Conservation (phyloP, 164 flowering plant genomes). For the Nymphaea colorata region DNA sequence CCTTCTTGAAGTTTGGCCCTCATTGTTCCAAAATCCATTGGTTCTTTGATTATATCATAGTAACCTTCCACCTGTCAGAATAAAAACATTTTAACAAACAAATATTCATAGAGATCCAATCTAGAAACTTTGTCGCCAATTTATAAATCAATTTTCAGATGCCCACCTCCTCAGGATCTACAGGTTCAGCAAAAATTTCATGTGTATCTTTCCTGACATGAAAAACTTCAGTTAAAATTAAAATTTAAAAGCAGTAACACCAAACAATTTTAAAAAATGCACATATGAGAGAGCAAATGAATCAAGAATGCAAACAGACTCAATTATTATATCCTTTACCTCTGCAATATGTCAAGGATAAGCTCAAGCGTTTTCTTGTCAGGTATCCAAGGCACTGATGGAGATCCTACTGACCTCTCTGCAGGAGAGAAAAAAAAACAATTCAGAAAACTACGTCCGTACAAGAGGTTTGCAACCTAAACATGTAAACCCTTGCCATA, state of each 20-base stretch:
- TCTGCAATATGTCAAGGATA: conserved; percentile 44
- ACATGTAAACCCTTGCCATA: not conserved
- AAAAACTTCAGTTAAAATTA: not conserved
- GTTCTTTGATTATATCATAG: conserved; percentile 60
- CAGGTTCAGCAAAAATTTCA: conserved; percentile 68
- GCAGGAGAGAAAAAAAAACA: conserved; percentile 9
- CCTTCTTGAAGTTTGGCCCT: conserved; percentile 79
- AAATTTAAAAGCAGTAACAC: not conserved
- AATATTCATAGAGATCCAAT: not conserved
- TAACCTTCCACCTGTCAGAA: conserved; percentile 49
- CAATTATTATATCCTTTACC: conserved; percentile 16
- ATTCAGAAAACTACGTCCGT: not conserved
- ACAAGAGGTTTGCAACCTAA: not conserved
- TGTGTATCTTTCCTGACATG: conserved; percentile 49
- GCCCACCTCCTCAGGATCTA: conserved; percentile 59
- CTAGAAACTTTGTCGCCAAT: not conserved
- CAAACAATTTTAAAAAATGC: too few species aligned
- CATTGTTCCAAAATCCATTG: conserved; percentile 86
- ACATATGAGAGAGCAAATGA: not conserved
- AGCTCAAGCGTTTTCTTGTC: conserved; percentile 37
- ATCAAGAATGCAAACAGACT: not conserved
- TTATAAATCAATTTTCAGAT: conserved; percentile 1
- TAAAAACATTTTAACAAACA: not conserved
- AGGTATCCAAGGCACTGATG: conserved; percentile 19
- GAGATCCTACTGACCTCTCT: conserved; percentile 9